Evolutionary conservation across 1,284 basidiomycete genomes (phyloP), one percentile per base, ranked within the genome.

Genomic region (Naganishia cerealis): DNA sequence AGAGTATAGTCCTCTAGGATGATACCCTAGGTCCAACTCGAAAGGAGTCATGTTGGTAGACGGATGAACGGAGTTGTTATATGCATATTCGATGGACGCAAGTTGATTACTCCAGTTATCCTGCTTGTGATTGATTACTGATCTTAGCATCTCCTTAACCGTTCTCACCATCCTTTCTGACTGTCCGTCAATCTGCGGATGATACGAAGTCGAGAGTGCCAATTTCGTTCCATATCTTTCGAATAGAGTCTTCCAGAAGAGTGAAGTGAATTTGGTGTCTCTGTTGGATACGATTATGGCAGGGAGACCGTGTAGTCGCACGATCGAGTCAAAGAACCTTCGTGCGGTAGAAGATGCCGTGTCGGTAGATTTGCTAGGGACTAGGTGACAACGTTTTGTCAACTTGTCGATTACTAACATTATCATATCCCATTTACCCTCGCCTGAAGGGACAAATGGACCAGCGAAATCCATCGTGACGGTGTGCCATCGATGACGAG

Each of bases 391-490:
- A 74, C 82, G 80, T 0, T 72, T 73, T 3, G 79, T 78, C 1
- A 82, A 67, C 7, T 77, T 73, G 71, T 80, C 75, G 0, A 83
- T 80, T 0, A 83, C 67, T 0, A 82, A 78, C 6, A 75, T 73
- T 0, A 84, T 76, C 65, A 75, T 75, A 70, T 84, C 79, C 68
- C 75, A 83, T 0, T 73, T 71, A 46, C 50, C 50, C 16, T 53
- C 50, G 10, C 76, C 65, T 0, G 79, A 81, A n/a, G 59, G n/a
- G 12, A 26, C 83, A 0, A 85, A 68, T 0, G 80, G 81, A 3
- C 83, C 81, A 0, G 85, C 77, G 65, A 84, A 84, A 58, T 85
- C 83, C 9, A 85, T 78, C 0, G 79, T 78, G 6, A 84, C 78
- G 0, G 73, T 62, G 81, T 81, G 1, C 68, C 0, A n/a, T n/a